Evolutionary conservation across 1,284 basidiomycete genomes (phyloP), one percentile per base, ranked within the genome.

Genomic region (Pulchroboletus neoregius): DNA sequence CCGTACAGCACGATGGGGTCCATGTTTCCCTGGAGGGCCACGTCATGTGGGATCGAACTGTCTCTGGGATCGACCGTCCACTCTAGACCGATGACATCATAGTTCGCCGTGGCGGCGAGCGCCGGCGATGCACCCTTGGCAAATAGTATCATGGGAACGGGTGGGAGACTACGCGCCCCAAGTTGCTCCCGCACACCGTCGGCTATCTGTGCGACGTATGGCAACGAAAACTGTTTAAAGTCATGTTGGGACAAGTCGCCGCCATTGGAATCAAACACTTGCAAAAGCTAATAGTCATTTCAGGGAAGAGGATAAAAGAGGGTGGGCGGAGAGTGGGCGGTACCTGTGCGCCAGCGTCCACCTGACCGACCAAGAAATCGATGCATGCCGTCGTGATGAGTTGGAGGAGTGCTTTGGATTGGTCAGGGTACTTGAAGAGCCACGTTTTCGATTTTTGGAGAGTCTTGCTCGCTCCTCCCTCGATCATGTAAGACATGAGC

Each of bases 211-310:
- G 69, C 64, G 31, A 88, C 70, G 26, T 79, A 78, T 22, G 87
- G 86, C 51, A 87, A 74, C 40, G 89, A 82, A 69, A 90, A 97
- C 44, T 74, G 70, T 30, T 70, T 66, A 69, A 94, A 97, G 63
- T 95, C 88, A 61, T 91, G 72, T 5, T 87, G 89, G 6, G 91
- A 85, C 51, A 98, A 76, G 64, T 95, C 93, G 50, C 90, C 87
- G 4, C 91, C 94, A 80, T 89, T 92, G 3, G 94, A 95, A 68
- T 98, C 94, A 62, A 98, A 98, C 12, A 98, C 79, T 79, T 98
- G 94, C 5, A 96, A 75, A 45, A 95, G 74, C 91, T 96, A 61
- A 23, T 13, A n/a, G 16, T 13, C 22, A 24, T 13, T 13, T 43
- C 7, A 35, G 12, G 13, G 20, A 5, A 16, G 2, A 2, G 0